A percentile compares a stretch with the other conserved stretches of the same genome.
These are phyloP conservation scores for Phlebopus sp. DNA, from an alignment of 1,284 basidiomycete species.

Conservation along the genomic window DNA sequence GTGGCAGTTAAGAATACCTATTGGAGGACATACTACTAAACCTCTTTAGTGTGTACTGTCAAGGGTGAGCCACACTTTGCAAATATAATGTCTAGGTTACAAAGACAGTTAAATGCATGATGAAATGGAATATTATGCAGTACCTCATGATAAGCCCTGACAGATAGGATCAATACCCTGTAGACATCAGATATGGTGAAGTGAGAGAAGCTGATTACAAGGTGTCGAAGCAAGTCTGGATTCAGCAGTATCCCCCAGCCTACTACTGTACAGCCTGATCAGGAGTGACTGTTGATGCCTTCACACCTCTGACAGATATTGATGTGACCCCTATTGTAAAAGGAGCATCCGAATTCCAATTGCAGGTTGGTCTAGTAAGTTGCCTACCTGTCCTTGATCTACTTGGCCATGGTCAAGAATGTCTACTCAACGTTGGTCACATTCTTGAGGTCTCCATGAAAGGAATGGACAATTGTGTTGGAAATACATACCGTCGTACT, in stretches of 20 bases:
- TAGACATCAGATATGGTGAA: conserved; percentile 14
- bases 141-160: conserved; percentile 25
- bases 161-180: conserved; percentile 25
- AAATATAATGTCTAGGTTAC: too few species aligned
- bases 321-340: conserved; percentile 75
- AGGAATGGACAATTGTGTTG: conserved; percentile 90
- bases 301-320: conserved; percentile 65
- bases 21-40: too few species aligned
- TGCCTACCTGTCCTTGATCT: conserved; percentile 91
- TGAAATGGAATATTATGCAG: conserved; percentile 30
- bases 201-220: conserved; percentile 14
- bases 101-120: conserved; percentile 31
- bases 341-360: conserved; percentile 8
- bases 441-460: conserved; percentile 99
- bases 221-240: conserved; percentile 15
- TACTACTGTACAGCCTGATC: conserved; percentile 56
- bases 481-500: too few species aligned
- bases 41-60: too few species aligned
- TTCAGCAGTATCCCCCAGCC: conserved; percentile 55
- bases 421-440: conserved; percentile 99
- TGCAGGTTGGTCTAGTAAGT: background rate
- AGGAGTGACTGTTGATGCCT: conserved; percentile 53
- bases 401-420: conserved; percentile 99
- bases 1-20: too few species aligned
- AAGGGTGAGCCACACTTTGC: too few species aligned